Percentiles rank a stretch among this genome's conserved stretches.
Evolutionary conservation across 768 basidiomycete genomes (phyloP).

Genomic region (Cystobasidiopsis lactophilus): DNA sequence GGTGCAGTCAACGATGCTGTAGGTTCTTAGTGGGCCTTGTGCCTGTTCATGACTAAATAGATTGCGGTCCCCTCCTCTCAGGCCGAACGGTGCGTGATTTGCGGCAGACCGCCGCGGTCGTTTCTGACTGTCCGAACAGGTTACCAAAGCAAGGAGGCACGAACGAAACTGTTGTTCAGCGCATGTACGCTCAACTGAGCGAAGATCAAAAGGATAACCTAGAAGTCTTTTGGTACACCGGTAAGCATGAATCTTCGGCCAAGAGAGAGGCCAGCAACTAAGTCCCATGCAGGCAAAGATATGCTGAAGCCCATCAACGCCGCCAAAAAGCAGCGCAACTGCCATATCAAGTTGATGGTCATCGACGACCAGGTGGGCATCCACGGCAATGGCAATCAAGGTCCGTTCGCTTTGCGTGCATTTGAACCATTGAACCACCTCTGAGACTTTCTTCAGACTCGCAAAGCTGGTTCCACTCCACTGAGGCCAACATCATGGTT

Average conservation of each 20-base stretch:
- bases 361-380: conserved; percentile 46
- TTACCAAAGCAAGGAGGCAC: conserved; percentile 49
- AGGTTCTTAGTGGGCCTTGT: no score
- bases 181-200: conserved; percentile 35
- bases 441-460: conserved; percentile 15
- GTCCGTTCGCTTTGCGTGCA: conserved; percentile 18
- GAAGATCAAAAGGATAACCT: conserved; percentile 31
- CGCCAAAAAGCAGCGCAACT: conserved; percentile 44
- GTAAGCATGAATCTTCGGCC: neutral
- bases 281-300: conserved; percentile 31
- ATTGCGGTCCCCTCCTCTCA: no score
- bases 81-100: no score
- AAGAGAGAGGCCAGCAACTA: neutral
- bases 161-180: conserved; percentile 43
- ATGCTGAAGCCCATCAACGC: conserved; percentile 44
- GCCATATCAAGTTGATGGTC: conserved; percentile 38
- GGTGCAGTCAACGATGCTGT: conserved; percentile 29
- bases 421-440: no score
- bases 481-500: conserved; percentile 46
- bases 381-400: conserved; percentile 39
- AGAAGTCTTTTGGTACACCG: conserved; percentile 39
- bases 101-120: no score
- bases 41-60: no score
- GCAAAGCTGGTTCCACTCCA: conserved; percentile 50
- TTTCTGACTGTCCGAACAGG: conserved; percentile 31